Evolutionary conservation across 768 basidiomycete species (phyloP), one percentile per base, ranked within the genome.

Genomic region (Auricularia sp.): DNA sequence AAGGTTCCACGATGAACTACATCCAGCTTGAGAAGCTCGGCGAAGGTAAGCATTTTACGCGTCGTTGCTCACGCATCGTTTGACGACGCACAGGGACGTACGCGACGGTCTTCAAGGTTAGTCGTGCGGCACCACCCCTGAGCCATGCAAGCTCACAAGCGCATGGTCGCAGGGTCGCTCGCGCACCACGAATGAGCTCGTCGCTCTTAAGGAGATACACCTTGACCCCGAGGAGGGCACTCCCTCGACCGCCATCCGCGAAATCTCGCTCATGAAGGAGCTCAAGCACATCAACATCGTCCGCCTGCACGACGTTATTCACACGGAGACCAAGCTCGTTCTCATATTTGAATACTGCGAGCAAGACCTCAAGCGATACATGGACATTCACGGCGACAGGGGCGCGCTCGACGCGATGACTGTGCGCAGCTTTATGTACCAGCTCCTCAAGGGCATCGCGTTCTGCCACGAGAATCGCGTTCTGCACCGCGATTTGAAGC

Each of bases 381-480:
- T 99, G 97, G 97, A 99, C 74, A 88, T 91, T 42, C 88, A 97
- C 70, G 97, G 97, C 64, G 94, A 98, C 68, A 86, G 95, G 54
- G 94, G 97, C 63, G 94, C 96, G 3, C 82, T 99, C 53, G 93
- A 97, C 56, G 29, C 78, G 36, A 81, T 83, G 56, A 93, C 91
- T 3, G 81, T 98, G 66, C 87, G 92, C 64, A 94, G 91, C 72
- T 99, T 99, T 77, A 97, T 98, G 89, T 96, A 89, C 75, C 97
- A 99, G 74, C 84, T 98, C 29, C 81, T 98, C 69, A 95, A 93
- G 75, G 97, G 97, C 61, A 98, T 94, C 61, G 93, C 93, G 4
- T 98, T 97, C 76, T 98, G 96, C 73, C 97, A 99, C 73, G 95
- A 98, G 75, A 98, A 98, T 72, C 87, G 97, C 71, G 97, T 99